Conservation (phyloP, 2,329 filamentous ascomycete genomes). For the Neonectria coccinea region DNA sequence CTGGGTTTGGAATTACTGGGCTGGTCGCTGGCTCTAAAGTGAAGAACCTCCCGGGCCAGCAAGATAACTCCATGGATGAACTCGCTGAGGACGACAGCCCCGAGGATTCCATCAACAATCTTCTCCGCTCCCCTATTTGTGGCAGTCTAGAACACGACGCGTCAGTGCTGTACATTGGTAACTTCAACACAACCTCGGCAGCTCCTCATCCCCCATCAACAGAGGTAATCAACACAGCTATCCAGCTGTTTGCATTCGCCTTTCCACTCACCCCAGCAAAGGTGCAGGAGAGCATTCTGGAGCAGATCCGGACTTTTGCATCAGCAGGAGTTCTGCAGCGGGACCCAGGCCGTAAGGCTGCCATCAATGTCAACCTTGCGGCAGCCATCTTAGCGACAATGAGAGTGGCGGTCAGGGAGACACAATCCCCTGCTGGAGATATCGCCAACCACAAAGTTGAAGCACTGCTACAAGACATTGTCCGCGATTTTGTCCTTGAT, state of each 20-base stretch:
- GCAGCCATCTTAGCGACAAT: conserved; percentile 83
- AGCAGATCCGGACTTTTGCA: conserved; percentile 92
- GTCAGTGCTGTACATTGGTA: conserved; percentile 77
- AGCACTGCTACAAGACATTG: conserved; percentile 82
- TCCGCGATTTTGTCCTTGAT: conserved; percentile 79
- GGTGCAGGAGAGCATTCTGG: conserved; percentile 94
- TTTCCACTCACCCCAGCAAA: conserved; percentile 90
- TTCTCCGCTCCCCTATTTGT: conserved; percentile 78
- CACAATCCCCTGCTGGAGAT: conserved; percentile 77
- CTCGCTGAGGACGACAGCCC: conserved; percentile 66
- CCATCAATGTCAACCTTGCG: conserved; percentile 90
- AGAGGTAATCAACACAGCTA: conserved; percentile 93
- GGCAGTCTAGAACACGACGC: conserved; percentile 91
- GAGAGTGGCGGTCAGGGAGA: conserved; percentile 87
- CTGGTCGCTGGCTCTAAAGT: conserved; percentile 83
- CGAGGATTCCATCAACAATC: conserved; percentile 72
- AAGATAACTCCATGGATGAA: conserved; percentile 61
- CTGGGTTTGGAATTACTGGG: conserved; percentile 91
- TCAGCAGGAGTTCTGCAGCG: conserved; percentile 82
- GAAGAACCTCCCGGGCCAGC: conserved; percentile 76
- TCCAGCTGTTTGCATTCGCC: conserved; percentile 91
- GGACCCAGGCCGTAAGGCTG: conserved; percentile 88
- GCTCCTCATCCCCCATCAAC: conserved; percentile 85
- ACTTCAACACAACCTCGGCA: conserved; percentile 56
- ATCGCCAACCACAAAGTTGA: conserved; percentile 81